Percentiles rank a stretch among this genome's conserved stretches.
phyloP scores from a whole-genome alignment of 2,329 filamentous ascomycete species.

The Biscogniauxia marginata region DNA sequence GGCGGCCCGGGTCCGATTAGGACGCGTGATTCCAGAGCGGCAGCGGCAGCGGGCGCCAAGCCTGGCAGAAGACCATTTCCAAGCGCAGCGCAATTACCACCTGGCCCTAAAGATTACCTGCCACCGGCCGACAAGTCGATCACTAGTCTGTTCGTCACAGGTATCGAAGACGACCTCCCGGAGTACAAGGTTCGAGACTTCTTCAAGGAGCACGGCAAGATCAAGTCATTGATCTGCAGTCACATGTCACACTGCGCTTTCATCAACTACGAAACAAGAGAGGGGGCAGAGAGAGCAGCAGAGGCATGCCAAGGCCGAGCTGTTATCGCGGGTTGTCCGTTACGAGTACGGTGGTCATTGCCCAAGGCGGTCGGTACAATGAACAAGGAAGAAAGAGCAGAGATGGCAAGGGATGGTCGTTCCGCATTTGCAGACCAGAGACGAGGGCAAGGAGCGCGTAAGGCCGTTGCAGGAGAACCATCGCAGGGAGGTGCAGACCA shows the following conservation, averaged over 20 bases:
- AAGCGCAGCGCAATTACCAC: constrained; percentile 70
- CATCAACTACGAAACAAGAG: constrained; percentile 85
- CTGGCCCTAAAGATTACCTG: constrained; percentile 78
- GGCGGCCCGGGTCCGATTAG: constrained; percentile 75
- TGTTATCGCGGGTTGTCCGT: constrained; percentile 84
- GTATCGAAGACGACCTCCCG: constrained; percentile 92
- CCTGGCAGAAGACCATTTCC: constrained; percentile 62
- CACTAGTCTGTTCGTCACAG: constrained; percentile 91
- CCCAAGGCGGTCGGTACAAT: constrained; percentile 90
- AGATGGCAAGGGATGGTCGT: constrained; percentile 77
- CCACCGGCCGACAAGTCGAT: constrained; percentile 83
- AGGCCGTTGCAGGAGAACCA: constrained; percentile 32
- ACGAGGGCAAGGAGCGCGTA: constrained; percentile 36
- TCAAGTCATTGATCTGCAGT: constrained; percentile 91
- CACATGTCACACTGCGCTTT: constrained; percentile 98
- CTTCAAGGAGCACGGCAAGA: constrained; percentile 84
- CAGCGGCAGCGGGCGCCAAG: constrained; percentile 48
- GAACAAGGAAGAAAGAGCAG: constrained; percentile 79
- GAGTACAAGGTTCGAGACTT: constrained; percentile 89
- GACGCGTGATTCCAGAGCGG: constrained; percentile 63
- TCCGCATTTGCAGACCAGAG: constrained; percentile 47
- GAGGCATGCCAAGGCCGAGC: constrained; percentile 82
- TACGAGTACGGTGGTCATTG: constrained; percentile 88
- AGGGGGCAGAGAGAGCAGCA: constrained; percentile 82
- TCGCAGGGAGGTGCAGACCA: constrained; percentile 29